phyloP scores from a whole-genome alignment of 2,329 filamentous ascomycete species.

The Teratosphaeria nubilosa region DNA sequence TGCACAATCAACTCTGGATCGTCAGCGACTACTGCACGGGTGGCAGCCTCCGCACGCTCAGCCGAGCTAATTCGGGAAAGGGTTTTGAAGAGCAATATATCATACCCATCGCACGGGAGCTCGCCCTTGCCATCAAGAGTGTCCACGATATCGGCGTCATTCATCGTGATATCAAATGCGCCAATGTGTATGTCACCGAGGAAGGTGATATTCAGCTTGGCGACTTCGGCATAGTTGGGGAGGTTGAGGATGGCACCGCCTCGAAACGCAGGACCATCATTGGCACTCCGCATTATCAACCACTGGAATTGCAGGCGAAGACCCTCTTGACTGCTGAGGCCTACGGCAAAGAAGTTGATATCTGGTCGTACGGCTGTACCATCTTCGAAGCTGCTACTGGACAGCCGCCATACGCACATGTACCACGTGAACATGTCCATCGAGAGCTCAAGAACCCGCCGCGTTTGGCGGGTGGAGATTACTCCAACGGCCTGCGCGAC shows the following conservation, averaged over 20 bases:
- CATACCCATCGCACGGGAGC: slow-evolving; percentile 53
- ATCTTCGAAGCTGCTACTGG: slow-evolving; percentile 74
- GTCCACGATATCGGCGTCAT: slow-evolving; percentile 57
- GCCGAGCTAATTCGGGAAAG: slow-evolving; percentile 34
- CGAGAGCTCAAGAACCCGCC: slow-evolving; percentile 45
- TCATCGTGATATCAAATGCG: slow-evolving; percentile 57
- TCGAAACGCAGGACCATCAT: slow-evolving; percentile 68
- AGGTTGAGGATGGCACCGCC: slow-evolving; percentile 59
- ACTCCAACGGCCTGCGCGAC: slow-evolving; percentile 57
- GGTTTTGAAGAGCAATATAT: slow-evolving; percentile 51
- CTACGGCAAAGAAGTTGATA: slow-evolving; percentile 51
- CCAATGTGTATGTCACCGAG: slow-evolving; percentile 72
- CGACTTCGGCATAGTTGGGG: slow-evolving; percentile 74
- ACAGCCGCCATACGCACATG: slow-evolving; percentile 50
- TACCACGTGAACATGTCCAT: slow-evolving; percentile 17
- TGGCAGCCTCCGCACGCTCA: slow-evolving; percentile 62
- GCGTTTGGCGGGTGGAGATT: slow-evolving; percentile 59
- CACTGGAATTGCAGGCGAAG: slow-evolving; percentile 51
- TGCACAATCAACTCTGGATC: slow-evolving; percentile 77
- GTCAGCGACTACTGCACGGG: slow-evolving; percentile 79
- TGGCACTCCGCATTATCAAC: slow-evolving; percentile 80
- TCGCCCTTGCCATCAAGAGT: slow-evolving; percentile 51
- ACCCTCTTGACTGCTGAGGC: slow-evolving; percentile 25
- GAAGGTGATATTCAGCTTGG: slow-evolving; percentile 68
- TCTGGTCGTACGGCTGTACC: slow-evolving; percentile 78